A percentile compares a stretch with the other conserved stretches of the same genome.
These are phyloP conservation scores for Aegilops longissima DNA, from an alignment of 176 grass and related monocot species.

Conservation along the genomic window DNA sequence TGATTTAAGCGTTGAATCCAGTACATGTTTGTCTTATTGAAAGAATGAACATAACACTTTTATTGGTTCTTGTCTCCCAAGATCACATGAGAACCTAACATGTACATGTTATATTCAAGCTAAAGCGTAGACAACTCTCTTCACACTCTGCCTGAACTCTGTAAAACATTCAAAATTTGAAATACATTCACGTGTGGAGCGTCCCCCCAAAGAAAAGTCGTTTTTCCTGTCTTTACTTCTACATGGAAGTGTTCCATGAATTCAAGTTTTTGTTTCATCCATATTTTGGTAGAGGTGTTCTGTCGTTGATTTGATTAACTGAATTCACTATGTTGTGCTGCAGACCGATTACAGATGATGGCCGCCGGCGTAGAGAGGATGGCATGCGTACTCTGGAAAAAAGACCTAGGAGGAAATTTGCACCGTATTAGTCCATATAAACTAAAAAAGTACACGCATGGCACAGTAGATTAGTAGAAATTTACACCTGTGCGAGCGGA, in stretches of 20 bases:
- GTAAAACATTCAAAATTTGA: neutral
- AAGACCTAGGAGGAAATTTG: no score
- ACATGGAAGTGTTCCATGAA: neutral
- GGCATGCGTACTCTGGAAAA: no score
- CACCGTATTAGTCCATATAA: no score
- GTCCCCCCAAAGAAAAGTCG: no score
- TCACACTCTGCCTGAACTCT: no score
- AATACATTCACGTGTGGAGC: neutral
- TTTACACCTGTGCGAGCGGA: no score
- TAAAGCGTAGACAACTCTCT: neutral
- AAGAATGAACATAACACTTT: neutral
- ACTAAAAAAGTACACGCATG: no score
- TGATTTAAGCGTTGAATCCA: neutral
- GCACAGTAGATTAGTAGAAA: no score
- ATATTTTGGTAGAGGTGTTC: neutral
- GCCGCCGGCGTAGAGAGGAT: neutral
- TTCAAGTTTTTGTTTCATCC: neutral
- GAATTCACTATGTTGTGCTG: neutral
- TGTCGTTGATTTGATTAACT: neutral
- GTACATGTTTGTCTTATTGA: neutral
- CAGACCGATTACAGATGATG: neutral
- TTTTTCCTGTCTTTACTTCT: neutral
- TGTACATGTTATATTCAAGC: neutral
- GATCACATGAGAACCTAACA: no score
- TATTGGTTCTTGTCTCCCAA: no score